Conservation (phyloP, 257 asterid species). For the Nicotiana attenuata region DNA sequence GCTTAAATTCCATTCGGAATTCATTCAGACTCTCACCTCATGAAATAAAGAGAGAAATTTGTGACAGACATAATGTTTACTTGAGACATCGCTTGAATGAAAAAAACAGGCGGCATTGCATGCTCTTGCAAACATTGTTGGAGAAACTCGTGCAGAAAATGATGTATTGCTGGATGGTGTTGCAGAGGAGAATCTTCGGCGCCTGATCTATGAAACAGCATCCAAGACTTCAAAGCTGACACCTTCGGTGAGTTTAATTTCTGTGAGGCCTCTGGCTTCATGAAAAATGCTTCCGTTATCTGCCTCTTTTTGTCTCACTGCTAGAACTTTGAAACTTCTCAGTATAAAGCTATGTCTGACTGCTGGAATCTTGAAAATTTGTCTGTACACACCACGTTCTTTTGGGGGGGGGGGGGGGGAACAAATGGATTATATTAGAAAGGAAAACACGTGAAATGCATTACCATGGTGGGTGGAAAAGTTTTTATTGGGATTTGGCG, state of each 20-base stretch:
- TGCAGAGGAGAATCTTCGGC: constrained; percentile 73
- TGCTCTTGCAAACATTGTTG: constrained; percentile 76
- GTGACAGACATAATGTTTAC: background rate
- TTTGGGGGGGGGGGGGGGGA: background rate
- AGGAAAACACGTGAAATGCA: background rate
- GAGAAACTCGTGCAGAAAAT: constrained; percentile 62
- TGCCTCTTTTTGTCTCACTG: background rate
- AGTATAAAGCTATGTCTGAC: background rate
- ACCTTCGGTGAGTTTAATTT: constrained; percentile 61
- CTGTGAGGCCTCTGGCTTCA: background rate
- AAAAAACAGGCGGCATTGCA: constrained; percentile 80
- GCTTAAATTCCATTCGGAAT: background rate
- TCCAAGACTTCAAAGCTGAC: constrained; percentile 75
- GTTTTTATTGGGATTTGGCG: background rate
- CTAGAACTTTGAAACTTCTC: background rate
- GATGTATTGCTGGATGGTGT: constrained; percentile 43
- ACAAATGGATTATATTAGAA: background rate
- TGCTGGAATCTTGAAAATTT: background rate
- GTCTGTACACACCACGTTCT: background rate
- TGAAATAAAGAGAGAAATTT: background rate
- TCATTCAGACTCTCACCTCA: background rate
- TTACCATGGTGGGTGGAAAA: background rate
- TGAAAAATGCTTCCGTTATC: background rate
- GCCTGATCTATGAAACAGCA: constrained; percentile 68
- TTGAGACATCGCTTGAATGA: constrained; percentile 7